phyloP scores from a whole-genome alignment of 257 asterid genomes.

The Apocynum venetum region DNA sequence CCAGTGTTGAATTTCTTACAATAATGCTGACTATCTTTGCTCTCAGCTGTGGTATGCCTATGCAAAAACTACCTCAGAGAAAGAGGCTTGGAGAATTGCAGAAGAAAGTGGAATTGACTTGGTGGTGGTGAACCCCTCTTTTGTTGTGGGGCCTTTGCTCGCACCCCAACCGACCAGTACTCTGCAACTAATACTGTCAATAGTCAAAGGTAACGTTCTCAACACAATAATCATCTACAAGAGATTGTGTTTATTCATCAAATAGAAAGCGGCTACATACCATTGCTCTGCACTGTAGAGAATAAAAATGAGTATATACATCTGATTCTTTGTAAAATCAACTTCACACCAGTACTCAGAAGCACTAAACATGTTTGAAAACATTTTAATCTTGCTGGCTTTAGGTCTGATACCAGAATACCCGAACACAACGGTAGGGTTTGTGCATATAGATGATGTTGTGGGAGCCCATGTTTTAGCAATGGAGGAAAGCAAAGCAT shows the following conservation, averaged over 20 bases:
- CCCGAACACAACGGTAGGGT: slow-evolving; percentile 65
- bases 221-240: not conserved
- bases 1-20: not conserved
- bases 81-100: slow-evolving; percentile 77
- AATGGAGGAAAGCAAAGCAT: slow-evolving; percentile 68
- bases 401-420: slow-evolving; percentile 64
- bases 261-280: too few species aligned
- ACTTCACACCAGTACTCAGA: not conserved
- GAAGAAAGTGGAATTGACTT: slow-evolving; percentile 57
- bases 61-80: slow-evolving; percentile 79
- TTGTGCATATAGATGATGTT: slow-evolving; percentile 89
- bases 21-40: not conserved
- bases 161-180: slow-evolving; percentile 92
- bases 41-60: slow-evolving; percentile 90
- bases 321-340: not conserved
- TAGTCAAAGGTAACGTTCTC: slow-evolving; percentile 48
- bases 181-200: slow-evolving; percentile 43
- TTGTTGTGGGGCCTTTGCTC: slow-evolving; percentile 83
- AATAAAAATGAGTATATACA: not conserved
- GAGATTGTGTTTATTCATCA: not conserved
- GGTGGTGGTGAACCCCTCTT: slow-evolving; percentile 84
- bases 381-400: not conserved
- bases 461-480: slow-evolving; percentile 81
- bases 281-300: too few species aligned
- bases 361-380: not conserved